Conservation (phyloP, 1,284 basidiomycete genomes). For the Paramarasmius palmivorus region DNA sequence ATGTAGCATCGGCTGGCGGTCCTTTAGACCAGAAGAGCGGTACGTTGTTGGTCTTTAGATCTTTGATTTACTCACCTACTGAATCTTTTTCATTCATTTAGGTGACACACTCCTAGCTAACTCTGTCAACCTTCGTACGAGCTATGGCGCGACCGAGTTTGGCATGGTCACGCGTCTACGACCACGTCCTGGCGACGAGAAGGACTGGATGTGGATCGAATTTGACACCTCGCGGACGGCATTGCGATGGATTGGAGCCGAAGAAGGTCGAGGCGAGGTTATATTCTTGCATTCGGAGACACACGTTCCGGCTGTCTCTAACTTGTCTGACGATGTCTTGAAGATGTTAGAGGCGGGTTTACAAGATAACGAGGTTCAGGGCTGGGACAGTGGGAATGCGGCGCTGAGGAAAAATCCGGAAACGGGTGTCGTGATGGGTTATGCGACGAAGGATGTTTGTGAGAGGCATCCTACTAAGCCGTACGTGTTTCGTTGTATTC, state of each 20-base stretch:
- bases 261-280: not conserved
- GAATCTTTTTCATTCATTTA: no score
- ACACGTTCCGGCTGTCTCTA: not conserved
- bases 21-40: slow-evolving; percentile 6
- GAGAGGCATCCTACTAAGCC: slow-evolving; percentile 1
- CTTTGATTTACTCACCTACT: no score
- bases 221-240: slow-evolving; percentile 19
- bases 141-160: slow-evolving; percentile 35
- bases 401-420: not conserved
- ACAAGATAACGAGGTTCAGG: not conserved
- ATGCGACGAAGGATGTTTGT: not conserved
- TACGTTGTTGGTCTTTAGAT: no score
- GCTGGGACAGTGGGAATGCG: not conserved
- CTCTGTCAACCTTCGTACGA: slow-evolving; percentile 27
- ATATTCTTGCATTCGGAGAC: slow-evolving; percentile 1
- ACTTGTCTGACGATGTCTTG: no score
- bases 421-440: not conserved
- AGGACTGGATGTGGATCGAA: slow-evolving; percentile 29
- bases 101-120: slow-evolving; percentile 22
- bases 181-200: slow-evolving; percentile 14
- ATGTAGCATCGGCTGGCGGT: slow-evolving; percentile 13
- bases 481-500: not conserved
- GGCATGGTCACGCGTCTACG: slow-evolving; percentile 13
- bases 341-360: no score
- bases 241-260: slow-evolving; percentile 23